Conservation (phyloP, 768 basidiomycete genomes). For the Lactarius sanguifluus region DNA sequence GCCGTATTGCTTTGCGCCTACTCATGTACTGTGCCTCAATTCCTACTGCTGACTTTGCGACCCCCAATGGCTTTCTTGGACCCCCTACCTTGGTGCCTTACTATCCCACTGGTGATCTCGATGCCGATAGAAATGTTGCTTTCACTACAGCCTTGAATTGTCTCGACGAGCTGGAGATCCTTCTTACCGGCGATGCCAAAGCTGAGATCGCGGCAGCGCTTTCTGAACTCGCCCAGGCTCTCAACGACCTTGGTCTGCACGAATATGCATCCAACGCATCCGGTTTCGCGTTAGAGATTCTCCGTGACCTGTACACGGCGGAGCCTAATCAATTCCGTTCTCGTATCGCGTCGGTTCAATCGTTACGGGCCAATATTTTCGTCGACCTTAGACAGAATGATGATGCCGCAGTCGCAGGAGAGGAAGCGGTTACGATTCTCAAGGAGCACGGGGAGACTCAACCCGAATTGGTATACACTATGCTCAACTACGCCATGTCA, state of each 20-base stretch:
- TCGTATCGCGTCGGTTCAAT: constrained; percentile 1
- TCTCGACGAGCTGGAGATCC: constrained; percentile 1
- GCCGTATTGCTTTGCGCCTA: constrained; percentile 15
- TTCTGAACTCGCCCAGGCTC: constrained; percentile 15
- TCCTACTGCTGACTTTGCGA: constrained; percentile 11
- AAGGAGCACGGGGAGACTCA: not conserved
- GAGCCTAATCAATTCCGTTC: not conserved
- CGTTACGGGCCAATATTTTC: constrained; percentile 14
- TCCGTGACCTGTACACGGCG: not conserved
- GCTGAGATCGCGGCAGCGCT: not conserved
- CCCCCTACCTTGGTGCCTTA: not conserved
- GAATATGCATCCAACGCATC: constrained; percentile 11
- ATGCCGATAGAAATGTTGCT: constrained; percentile 1
- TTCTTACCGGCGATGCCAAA: not conserved
- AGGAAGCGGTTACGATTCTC: constrained; percentile 6
- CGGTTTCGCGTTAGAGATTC: constrained; percentile 1
- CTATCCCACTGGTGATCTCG: constrained; percentile 19
- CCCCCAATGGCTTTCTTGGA: constrained; percentile 18
- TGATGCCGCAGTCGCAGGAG: constrained; percentile 1
- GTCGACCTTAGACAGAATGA: constrained; percentile 16
- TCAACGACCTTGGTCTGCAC: constrained; percentile 20
- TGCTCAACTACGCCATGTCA: constrained; percentile 9
- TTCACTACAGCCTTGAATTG: constrained; percentile 13
- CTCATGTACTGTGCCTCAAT: constrained; percentile 20
- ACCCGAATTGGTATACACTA: constrained; percentile 9